Evolutionary conservation across 192 early-diverging fungal species (phyloP), one percentile per base, ranked within the genome.

Genomic region (Gryganskiella cystojenkinii): DNA sequence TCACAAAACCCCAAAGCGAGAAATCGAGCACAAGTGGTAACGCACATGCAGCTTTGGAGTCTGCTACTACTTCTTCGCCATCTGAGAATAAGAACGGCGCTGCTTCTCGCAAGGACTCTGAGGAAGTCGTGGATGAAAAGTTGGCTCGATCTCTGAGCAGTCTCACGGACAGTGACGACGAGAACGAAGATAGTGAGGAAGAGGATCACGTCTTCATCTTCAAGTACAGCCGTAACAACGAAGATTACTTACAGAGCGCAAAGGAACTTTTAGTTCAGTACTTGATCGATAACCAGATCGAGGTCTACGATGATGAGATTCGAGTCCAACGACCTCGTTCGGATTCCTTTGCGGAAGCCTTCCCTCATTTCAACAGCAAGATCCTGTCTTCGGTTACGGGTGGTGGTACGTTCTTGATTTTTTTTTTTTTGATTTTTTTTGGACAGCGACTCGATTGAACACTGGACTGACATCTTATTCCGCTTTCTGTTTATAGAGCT

Each of bases 311-410:
- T 40, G 74, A 78, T 20, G 74, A 78, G 66, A 78, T 78, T 14
- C 65, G 74, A 3, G 42, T 78, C 37, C 74, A 62, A 56, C 60
- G 72, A 81, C 86, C 63, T 70, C 83, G 80, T 34, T 82, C 56
- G 6, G 80, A 80, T 56, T 91, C 64, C 8, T 87, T 66, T 80
- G 87, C 60, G 61, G 91, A 91, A 59, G 88, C 90, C 10, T 92
- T 91, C 71, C 89, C 90, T 50, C 87, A 92, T 50, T 92, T 92
- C 64, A 91, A 90, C 53, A 87, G 85, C 73, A 90, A 90, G 62
- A 81, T 92, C 7, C 53, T 92, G 25, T 88, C 88, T 27, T 75
- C 86, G 17, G 88, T 89, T 3, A 30, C 66, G 17, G 61, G 61
- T 25, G 74, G 66, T 53, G 67, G 67, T 78, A 60, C 45, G 44